phyloP scores from a whole-genome alignment of 2,329 filamentous ascomycete genomes.

The Cladophialophora carrionii region DNA sequence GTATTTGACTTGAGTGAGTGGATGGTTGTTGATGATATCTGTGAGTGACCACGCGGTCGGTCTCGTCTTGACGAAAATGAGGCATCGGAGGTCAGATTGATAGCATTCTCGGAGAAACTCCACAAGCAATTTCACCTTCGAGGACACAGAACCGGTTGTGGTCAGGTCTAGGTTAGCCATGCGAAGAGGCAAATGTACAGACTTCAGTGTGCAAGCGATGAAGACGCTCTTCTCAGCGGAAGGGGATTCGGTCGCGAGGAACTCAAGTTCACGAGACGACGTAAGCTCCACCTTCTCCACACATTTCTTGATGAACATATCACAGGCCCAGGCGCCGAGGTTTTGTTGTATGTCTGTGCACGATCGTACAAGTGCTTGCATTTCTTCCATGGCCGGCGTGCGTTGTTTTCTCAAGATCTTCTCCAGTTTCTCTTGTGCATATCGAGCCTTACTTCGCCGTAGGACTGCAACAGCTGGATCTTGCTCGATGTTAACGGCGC shows the following conservation, averaged over 20 bases:
- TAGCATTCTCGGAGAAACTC: constrained; percentile 54
- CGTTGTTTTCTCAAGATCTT: constrained; percentile 42
- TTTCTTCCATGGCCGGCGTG: constrained; percentile 52
- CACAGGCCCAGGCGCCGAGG: constrained; percentile 70
- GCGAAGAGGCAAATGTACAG: constrained; percentile 9
- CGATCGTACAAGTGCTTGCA: constrained; percentile 59
- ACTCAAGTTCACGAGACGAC: constrained; percentile 3
- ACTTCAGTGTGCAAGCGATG: constrained; percentile 21
- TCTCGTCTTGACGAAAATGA: constrained; percentile 70
- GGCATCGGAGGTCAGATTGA: constrained; percentile 56
- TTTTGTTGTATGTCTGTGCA: constrained; percentile 57
- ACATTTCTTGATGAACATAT: constrained; percentile 64
- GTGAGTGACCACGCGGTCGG: constrained; percentile 64
- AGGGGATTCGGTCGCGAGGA: background rate
- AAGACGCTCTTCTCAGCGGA: constrained; percentile 10
- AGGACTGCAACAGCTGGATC: constrained; percentile 65
- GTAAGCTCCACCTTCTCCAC: constrained; percentile 45
- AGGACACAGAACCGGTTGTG: constrained; percentile 14
- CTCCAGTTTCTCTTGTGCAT: constrained; percentile 37
- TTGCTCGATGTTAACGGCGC: constrained; percentile 57
- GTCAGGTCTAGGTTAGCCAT: background rate
- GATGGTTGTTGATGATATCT: constrained; percentile 60
- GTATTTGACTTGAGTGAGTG: constrained; percentile 46
- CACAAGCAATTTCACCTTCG: constrained; percentile 63
- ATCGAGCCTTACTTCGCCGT: constrained; percentile 45